Evolutionary conservation across 2,329 filamentous ascomycete genomes (phyloP), one percentile per base, ranked within the genome.

Genomic region (Didymella sp.): DNA sequence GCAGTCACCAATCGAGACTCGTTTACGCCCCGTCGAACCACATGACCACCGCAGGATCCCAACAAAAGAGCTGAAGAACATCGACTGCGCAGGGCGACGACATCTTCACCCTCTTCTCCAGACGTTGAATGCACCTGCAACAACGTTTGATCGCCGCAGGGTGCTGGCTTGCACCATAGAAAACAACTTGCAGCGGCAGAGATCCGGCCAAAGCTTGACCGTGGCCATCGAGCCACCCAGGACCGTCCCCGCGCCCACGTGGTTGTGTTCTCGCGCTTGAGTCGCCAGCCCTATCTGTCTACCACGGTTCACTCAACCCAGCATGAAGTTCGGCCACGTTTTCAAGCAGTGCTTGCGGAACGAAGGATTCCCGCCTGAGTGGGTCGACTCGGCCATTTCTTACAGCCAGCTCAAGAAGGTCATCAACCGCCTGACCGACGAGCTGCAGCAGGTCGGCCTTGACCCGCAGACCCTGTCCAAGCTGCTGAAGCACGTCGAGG

Each of bases 391-490:
- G 25, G 91, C 92, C 45, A 90, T 96, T 60, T 91, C 90, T 2
- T 96, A 96, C 74, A 85, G 88, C 41, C 86, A 92, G 75, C 84
- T 96, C 54, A 96, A 96, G 77, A 96, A 96, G 79, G 91, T 90
- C 76, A 88, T 96, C 72, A 94, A 93, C 72, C 88, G 88, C 71
- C 88, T 96, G 46, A 85, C 88, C 62, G 78, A 80, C 48, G 91
- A 96, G 78, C 82, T 96, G 49, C 78, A 82, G 37, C 82, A 83
- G 30, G 78, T 94, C 13, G 91, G 91, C 7, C 84, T 96, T 27
- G 89, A 91, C 62, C 84, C 85, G 4, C 83, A 88, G 9, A 92
- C 89, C 1, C 78, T 96, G 52, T 82, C 86, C 43, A 83, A 85
- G 55, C 81, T 95, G 25, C 80, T 90, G 51, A 81, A 68, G 74